Conservation (phyloP, 306 rosid species). For the Rosa multiflora region DNA sequence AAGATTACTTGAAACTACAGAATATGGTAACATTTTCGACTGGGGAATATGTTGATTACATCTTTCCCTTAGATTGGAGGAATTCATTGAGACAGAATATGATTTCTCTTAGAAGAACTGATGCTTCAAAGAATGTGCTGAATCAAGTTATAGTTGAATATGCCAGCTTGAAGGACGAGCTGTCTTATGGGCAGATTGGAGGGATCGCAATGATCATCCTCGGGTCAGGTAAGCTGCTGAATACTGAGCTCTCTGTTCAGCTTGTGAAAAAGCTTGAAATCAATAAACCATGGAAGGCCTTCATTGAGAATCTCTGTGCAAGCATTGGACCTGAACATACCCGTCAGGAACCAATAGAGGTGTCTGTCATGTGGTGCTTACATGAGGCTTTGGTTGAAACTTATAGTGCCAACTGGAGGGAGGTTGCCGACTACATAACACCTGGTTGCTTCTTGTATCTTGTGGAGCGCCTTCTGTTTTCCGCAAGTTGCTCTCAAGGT, state of each 20-base stretch:
- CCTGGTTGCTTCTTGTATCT: conserved; percentile 71
- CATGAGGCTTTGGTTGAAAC: conserved; percentile 39
- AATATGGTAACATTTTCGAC: conserved; percentile 21
- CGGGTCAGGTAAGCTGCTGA: conserved; percentile 32
- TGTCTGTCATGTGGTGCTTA: conserved; percentile 14
- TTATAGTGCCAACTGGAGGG: conserved; percentile 36
- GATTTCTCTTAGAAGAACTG: conserved; percentile 43
- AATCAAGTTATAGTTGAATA: conserved; percentile 31
- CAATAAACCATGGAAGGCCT: conserved; percentile 42
- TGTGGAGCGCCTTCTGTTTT: conserved; percentile 57
- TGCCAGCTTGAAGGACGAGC: conserved; percentile 3
- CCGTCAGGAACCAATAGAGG: conserved; percentile 1
- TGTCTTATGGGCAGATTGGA: conserved; percentile 54
- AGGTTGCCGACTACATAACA: conserved; percentile 38
- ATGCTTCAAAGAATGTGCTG: conserved; percentile 29
- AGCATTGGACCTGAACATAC: conserved; percentile 4
- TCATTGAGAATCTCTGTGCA: conserved; percentile 32
- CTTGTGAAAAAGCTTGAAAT: conserved; percentile 25
- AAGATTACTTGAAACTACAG: conserved; percentile 18
- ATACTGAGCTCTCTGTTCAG: conserved; percentile 17
- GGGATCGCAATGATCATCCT: conserved; percentile 43
- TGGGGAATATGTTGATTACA: conserved; percentile 11
- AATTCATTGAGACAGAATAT: conserved; percentile 30
- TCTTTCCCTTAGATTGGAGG: conserved; percentile 48
- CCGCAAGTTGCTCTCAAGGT: conserved; percentile 32